Base-by-base conservation (phyloP, 1,284 basidiomycete genomes). In the Malassezia furfur region DNA sequence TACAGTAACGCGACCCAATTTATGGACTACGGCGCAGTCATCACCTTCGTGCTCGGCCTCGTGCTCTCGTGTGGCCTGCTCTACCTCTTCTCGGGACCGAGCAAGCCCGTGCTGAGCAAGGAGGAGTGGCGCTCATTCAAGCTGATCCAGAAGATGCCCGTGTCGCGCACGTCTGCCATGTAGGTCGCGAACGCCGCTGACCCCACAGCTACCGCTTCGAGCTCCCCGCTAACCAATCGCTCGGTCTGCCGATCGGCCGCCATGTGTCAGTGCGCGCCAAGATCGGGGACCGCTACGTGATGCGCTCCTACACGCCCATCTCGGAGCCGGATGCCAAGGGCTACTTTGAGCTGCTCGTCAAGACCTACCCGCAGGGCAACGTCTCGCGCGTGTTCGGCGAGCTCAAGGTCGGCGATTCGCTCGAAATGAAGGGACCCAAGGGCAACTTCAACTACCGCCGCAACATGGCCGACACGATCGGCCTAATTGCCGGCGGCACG, bases 311-410 rank as follows among this genome's bases (percentile, higher is more conserved):
- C 79, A 98, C 93, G 11, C 93, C 93, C 45, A 89, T 89, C 30
- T 89, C 86, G 72, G 85, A 85, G 68, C 88, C 96, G 74, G 87
- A 93, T 60, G 85, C 96, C 78, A 81, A 81, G 52, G 94, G 93
- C 47, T 83, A 87, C 78, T 96, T 98, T 75, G 91, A 96, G 76
- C 83, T 98, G 55, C 82, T 98, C 68, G 85, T 98, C 80, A 98
- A 98, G 90, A 82, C 90, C 6, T 98, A 98, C 75, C 89, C 93
- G 72, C 85, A 89, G 75, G 94, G 94, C 58, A 96, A 96, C 79
- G 87, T 98, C 72, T 96, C 93, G 19, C 83, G 85, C 61, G 77
- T 80, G 94, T 69, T 83, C 81, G 41, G 78, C 82, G 50, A 81
- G 91, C 75, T 88, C 86, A 66, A 67, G 57, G 54, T 71, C 19